Evolutionary conservation across 345 rosid genomes (phyloP).

Genomic region (Rubroshorea leprosula): DNA sequence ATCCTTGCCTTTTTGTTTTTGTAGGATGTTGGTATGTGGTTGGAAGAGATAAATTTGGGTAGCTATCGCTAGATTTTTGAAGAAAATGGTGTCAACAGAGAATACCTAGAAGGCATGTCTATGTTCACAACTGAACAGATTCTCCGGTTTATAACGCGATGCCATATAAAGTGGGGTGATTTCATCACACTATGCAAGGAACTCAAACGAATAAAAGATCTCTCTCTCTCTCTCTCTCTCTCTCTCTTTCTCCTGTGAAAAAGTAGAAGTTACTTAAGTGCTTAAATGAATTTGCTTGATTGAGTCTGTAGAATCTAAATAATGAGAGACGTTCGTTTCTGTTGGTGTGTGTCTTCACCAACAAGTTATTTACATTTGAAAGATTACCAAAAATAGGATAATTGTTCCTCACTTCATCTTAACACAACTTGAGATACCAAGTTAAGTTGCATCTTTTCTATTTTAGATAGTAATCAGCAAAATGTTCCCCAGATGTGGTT

Average conservation of each 20-base stretch:
- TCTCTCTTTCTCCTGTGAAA: neutral
- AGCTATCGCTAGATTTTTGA: constrained; percentile 83
- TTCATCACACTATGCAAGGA: constrained; percentile 97
- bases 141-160: constrained; percentile 90
- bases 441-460: too few relatives aligned
- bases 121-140: constrained; percentile 98
- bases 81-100: constrained; percentile 91
- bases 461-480: too few relatives aligned
- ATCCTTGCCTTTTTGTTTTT: neutral
- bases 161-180: constrained; percentile 99
- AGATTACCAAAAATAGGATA: too few relatives aligned
- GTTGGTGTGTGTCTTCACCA: too few relatives aligned
- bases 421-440: too few relatives aligned
- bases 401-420: too few relatives aligned
- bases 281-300: neutral
- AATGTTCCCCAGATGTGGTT: neutral
- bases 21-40: constrained; percentile 96
- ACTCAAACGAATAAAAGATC: constrained; percentile 92
- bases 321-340: too few relatives aligned
- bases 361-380: too few relatives aligned
- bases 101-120: constrained; percentile 94
- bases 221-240: constrained; percentile 1
- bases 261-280: neutral
- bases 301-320: neutral
- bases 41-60: constrained; percentile 88